These are phyloP conservation scores for Reutealis trisperma DNA, from an alignment of 345 rosid species.

Conservation along the genomic window DNA sequence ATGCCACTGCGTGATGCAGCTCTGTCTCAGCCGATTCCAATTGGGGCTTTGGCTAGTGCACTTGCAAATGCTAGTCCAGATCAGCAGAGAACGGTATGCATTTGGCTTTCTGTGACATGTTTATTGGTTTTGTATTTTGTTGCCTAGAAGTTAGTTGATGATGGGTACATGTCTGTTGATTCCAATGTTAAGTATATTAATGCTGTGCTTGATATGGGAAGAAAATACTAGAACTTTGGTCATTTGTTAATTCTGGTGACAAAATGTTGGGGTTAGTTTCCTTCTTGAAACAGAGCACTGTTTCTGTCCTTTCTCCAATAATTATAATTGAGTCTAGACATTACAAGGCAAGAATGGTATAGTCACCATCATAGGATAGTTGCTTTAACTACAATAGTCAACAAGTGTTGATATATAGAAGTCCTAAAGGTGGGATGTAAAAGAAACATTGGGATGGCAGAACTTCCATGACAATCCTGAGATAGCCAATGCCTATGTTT, in stretches of 20 bases:
- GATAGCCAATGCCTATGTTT: too few species aligned
- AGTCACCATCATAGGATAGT: too few species aligned
- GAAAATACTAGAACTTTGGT: not conserved
- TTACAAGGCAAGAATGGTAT: not conserved
- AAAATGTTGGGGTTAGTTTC: not conserved
- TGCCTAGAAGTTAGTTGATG: not conserved
- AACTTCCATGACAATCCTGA: not conserved
- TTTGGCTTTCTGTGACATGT: not conserved
- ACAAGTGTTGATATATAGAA: too few species aligned
- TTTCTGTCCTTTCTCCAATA: not conserved
- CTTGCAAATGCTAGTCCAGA: constrained; percentile 90
- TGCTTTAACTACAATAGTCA: not conserved
- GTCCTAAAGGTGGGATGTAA: too few species aligned
- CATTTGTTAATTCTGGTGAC: not conserved
- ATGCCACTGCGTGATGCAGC: constrained; percentile 63
- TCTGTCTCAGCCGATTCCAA: constrained; percentile 65
- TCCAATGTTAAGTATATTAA: not conserved
- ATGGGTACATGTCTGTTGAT: not conserved
- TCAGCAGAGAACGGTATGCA: constrained; percentile 84
- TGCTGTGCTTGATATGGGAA: not conserved
- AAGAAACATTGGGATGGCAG: not conserved
- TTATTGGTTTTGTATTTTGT: not conserved
- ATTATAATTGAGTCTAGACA: not conserved
- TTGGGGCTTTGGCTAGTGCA: constrained; percentile 77
- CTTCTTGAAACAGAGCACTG: not conserved